A percentile compares a stretch with the other conserved stretches of the same genome.
Evolutionary conservation across 805 yeast genomes (phyloP).

Genomic region (Candida broadrunensis): DNA sequence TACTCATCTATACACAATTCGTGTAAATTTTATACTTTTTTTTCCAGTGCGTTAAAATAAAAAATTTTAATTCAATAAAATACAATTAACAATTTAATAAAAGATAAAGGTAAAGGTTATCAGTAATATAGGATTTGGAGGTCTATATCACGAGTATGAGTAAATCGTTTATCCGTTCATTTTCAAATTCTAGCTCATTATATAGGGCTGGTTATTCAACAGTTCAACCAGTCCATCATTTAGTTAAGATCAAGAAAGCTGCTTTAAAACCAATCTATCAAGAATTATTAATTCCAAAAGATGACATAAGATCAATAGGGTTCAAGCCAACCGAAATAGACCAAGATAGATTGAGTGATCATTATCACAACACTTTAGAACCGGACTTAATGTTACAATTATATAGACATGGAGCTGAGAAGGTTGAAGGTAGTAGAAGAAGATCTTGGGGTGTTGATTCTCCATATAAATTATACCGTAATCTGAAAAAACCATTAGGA

Average conservation of each 20-base stretch:
- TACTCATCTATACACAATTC: no score
- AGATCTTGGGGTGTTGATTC: constrained; percentile 85
- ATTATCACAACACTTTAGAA: constrained; percentile 69
- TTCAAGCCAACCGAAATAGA: constrained; percentile 72
- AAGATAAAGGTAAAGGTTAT: no score
- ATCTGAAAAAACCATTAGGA: constrained; percentile 72
- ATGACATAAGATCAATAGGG: constrained; percentile 76
- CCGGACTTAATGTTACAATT: constrained; percentile 76
- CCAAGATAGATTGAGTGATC: constrained; percentile 77
- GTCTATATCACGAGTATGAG: no score
- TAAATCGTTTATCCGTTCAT: constrained; percentile 25
- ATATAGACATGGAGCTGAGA: constrained; percentile 63
- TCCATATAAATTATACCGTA: constrained; percentile 87
- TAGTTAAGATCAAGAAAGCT: constrained; percentile 70
- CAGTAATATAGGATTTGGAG: no score
- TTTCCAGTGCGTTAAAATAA: no score
- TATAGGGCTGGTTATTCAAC: constrained; percentile 51
- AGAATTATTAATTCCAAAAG: constrained; percentile 60
- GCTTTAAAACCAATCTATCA: constrained; percentile 74
- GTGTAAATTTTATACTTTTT: no score
- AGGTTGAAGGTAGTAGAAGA: constrained; percentile 61
- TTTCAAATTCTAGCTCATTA: constrained; percentile 49
- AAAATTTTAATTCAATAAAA: no score
- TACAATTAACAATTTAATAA: no score
- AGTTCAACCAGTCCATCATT: constrained; percentile 90